Base-by-base conservation (phyloP, 139 green algal genomes). In the Coelastrella sp. region DNA sequence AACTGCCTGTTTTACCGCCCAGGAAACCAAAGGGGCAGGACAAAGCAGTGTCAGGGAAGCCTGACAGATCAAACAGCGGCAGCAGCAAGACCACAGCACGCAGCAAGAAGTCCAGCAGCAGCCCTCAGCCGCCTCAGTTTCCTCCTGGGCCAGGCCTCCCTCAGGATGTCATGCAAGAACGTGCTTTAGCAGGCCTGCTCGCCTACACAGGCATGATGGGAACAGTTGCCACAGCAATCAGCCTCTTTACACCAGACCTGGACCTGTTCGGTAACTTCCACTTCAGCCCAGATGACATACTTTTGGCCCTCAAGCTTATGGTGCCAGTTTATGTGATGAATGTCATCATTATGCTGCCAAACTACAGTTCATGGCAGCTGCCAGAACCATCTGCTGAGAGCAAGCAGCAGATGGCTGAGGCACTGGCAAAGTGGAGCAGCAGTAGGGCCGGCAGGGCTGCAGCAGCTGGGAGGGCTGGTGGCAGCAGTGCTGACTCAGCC, bases 181-280 rank as follows among this genome's bases (percentile, higher is more conserved):
- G 56, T 20, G 58, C 85, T 5, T 73, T 90, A 47, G 85, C 85
- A 76, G 85, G 85, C 32, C 59, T 83, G 74, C 74, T 90, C 17
- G 85, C 85, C 4, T 90, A 83, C 74, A 90, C 58, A 4, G 85
- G 85, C n/a, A 61, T 90, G n/a, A 32, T 90, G 73, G 85, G 85
- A 56, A 90, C 68, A 66, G 3, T 75, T n/a, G 85, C 85, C 17
- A 74, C 73, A 75, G 85, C 8, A 2, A 23, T 76, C 11, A 56
- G 64, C n/a, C 61, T 90, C 56, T 32, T 83, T 11, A 19, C 11
- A 8, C 59, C 68, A 56, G 58, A 56, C 11, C 7, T 90, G 10
- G 85, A 90, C 59, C n/a, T 83, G 59, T 90, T 83, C 75, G 85
- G 85, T 4, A 54, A 60, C 59, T 90, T 75, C 22, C 85, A 90